These are phyloP conservation scores for Mycena epipterygia DNA, from an alignment of 768 basidiomycete species.

Conservation along the genomic window DNA sequence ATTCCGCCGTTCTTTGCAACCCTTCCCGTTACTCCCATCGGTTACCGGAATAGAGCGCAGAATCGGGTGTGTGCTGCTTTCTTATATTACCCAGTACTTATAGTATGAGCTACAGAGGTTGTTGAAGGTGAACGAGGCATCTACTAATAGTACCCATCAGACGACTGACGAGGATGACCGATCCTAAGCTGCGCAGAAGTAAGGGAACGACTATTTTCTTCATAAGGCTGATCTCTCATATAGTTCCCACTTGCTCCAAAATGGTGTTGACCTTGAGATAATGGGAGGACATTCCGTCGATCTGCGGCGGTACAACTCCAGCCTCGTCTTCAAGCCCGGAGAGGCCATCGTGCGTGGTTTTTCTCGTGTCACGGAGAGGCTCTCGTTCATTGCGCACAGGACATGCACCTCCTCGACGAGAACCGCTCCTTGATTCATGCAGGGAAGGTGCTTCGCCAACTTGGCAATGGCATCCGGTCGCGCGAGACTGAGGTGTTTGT, in stretches of 20 bases:
- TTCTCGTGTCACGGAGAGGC: slow-evolving; percentile 5
- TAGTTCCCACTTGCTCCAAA: too few relatives aligned
- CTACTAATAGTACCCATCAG: too few relatives aligned
- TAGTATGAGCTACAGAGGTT: too few relatives aligned
- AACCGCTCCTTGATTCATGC: slow-evolving; percentile 87
- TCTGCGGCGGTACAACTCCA: slow-evolving; percentile 87
- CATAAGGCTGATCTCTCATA: too few relatives aligned
- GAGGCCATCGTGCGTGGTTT: slow-evolving; percentile 68
- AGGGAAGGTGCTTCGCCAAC: slow-evolving; percentile 86
- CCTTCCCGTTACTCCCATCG: neutral
- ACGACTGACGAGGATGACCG: too few relatives aligned
- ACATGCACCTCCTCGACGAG: slow-evolving; percentile 91
- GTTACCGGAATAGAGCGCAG: neutral
- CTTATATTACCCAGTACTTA: too few relatives aligned
- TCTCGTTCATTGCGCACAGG: slow-evolving; percentile 51
- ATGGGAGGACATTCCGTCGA: slow-evolving; percentile 62
- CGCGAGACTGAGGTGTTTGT: slow-evolving; percentile 84
- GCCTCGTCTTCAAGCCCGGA: slow-evolving; percentile 84
- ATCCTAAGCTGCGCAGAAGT: too few relatives aligned
- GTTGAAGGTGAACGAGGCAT: too few relatives aligned
- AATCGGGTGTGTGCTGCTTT: neutral
- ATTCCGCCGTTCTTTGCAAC: neutral
- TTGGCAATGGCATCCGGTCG: slow-evolving; percentile 59
- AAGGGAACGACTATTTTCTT: too few relatives aligned
- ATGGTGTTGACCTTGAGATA: too few relatives aligned